A percentile compares a stretch with the other conserved stretches of the same genome.
Conservation (phyloP, 2,329 filamentous ascomycete species). For the Fusarium lateritium region DNA sequence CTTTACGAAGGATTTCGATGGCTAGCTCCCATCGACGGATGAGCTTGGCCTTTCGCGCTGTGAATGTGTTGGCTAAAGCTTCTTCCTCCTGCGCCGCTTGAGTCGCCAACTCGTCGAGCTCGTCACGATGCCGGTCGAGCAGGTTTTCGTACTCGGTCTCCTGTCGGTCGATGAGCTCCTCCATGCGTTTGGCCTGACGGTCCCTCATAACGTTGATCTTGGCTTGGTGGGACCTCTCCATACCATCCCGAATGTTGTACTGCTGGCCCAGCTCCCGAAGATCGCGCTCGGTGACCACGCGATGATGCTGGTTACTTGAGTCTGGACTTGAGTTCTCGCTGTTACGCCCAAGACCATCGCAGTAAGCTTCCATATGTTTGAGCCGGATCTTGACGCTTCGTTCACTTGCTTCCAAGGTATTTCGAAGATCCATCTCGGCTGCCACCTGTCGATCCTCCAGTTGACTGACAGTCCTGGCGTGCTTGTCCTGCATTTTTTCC, state of each 20-base stretch:
- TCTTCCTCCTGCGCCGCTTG: conserved; percentile 67
- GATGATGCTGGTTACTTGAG: conserved; percentile 56
- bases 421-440: conserved; percentile 72
- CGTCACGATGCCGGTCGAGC: conserved; percentile 61
- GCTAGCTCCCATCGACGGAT: conserved; percentile 66
- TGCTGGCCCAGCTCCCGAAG: conserved; percentile 72
- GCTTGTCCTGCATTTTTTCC: conserved; percentile 69
- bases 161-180: conserved; percentile 70
- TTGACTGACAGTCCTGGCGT: conserved; percentile 66
- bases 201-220: conserved; percentile 78
- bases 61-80: conserved; percentile 61
- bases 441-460: conserved; percentile 74
- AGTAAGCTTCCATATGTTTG: conserved; percentile 78
- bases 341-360: conserved; percentile 64
- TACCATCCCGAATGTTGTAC: conserved; percentile 71
- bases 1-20: conserved; percentile 67
- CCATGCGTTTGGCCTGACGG: conserved; percentile 72
- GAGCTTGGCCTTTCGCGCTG: conserved; percentile 61
- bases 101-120: conserved; percentile 64
- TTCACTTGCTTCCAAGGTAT: conserved; percentile 69
- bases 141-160: conserved; percentile 65
- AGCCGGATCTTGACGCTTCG: conserved; percentile 70
- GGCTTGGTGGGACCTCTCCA: conserved; percentile 71
- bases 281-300: conserved; percentile 72
- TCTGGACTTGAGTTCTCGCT: conserved; percentile 51